These are phyloP conservation scores for Colletotrichum endophyticum DNA, from an alignment of 2,329 filamentous ascomycete species.

Conservation along the genomic window DNA sequence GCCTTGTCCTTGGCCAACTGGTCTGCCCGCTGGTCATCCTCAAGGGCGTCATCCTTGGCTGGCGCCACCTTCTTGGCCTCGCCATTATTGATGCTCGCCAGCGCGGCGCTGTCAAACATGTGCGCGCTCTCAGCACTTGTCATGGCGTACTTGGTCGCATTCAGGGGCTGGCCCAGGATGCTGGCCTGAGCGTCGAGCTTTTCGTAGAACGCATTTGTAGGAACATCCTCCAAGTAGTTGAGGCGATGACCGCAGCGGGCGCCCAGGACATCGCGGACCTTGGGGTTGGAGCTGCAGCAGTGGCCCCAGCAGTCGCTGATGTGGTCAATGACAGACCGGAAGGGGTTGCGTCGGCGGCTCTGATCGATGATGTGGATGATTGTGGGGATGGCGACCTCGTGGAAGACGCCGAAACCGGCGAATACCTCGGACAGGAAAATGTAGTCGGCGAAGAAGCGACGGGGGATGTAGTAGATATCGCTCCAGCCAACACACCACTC, in stretches of 20 bases:
- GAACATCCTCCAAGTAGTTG: slow-evolving; percentile 18
- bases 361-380: slow-evolving; percentile 35
- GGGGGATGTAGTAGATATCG: slow-evolving; percentile 38
- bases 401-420: slow-evolving; percentile 27
- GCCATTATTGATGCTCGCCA: slow-evolving; percentile 2
- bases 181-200: slow-evolving; percentile 17
- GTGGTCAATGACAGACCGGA: slow-evolving; percentile 16
- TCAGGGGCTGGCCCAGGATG: slow-evolving; percentile 15
- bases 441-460: slow-evolving; percentile 34
- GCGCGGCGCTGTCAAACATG: slow-evolving; percentile 15
- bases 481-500: slow-evolving; percentile 36
- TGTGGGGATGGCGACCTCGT: slow-evolving; percentile 35
- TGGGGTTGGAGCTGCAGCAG: slow-evolving; percentile 23
- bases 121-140: slow-evolving; percentile 1
- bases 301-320: slow-evolving; percentile 25
- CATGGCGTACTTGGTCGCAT: slow-evolving; percentile 21
- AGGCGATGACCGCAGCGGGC: slow-evolving; percentile 23
- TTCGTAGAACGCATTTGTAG: slow-evolving; percentile 18
- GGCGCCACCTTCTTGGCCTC: slow-evolving; percentile 13
- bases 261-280: slow-evolving; percentile 18
- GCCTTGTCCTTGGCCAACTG: slow-evolving; percentile 1
- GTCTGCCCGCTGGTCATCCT: slow-evolving; percentile 19
- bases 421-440: slow-evolving; percentile 31
- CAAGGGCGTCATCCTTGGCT: slow-evolving; percentile 5
- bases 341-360: slow-evolving; percentile 22